phyloP scores from a whole-genome alignment of 2,329 filamentous ascomycete genomes.

The Juglanconis sp. region DNA sequence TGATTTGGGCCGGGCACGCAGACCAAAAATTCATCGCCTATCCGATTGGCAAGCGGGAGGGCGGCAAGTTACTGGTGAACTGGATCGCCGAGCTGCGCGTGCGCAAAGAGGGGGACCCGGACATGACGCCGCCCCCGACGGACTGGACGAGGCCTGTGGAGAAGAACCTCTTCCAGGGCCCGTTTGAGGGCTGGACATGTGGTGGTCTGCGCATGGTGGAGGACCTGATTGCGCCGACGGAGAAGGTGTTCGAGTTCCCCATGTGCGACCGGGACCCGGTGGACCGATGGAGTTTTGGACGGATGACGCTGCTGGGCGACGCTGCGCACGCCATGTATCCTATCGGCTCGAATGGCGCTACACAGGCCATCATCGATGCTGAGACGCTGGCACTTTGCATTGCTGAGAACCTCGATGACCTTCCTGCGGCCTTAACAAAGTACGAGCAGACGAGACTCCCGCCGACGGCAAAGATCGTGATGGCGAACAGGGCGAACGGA shows the following conservation, averaged over 20 bases:
- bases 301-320: conserved; percentile 38
- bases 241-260: conserved; percentile 42
- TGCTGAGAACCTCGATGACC: conserved; percentile 25
- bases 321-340: conserved; percentile 39
- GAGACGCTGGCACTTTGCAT: conserved; percentile 33
- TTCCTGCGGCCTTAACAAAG: conserved; percentile 30
- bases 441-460: conserved; percentile 39
- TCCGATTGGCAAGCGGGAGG: conserved; percentile 36
- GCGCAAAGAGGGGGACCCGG: conserved; percentile 33
- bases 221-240: conserved; percentile 36
- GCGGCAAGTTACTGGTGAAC: conserved; percentile 39
- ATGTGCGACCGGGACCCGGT: conserved; percentile 41
- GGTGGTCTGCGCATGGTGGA: conserved; percentile 40
- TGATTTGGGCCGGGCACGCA: conserved; percentile 45
- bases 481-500: conserved; percentile 43
- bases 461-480: conserved; percentile 41
- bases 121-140: conserved; percentile 39
- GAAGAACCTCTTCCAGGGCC: conserved; percentile 36
- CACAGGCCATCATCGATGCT: conserved; percentile 43
- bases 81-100: conserved; percentile 45
- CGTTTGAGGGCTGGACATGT: conserved; percentile 39
- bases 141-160: conserved; percentile 41
- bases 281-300: conserved; percentile 35
- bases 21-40: conserved; percentile 47
- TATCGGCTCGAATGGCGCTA: conserved; percentile 41